Base-by-base conservation (phyloP, 306 rosid genomes). In the Macrotyloma uniflorum region DNA sequence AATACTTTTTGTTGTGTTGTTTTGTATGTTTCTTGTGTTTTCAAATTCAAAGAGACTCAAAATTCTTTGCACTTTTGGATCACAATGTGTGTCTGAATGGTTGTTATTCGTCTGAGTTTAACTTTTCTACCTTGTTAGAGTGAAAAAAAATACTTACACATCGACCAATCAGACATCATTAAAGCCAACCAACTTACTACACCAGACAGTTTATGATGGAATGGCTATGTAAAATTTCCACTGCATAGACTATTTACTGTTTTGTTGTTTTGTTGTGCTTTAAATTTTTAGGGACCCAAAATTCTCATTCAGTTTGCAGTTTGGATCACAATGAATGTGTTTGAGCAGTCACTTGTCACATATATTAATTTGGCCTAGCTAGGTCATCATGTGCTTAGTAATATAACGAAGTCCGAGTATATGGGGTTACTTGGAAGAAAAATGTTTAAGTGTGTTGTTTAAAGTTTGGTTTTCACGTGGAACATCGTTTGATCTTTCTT, bases 401-500 rank as follows among this genome's bases (percentile, higher is more conserved):
- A 61, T 79, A 55, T 76, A 53, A 14, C 46, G 14, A 8, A 22
- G 38, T 59, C 43, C 77, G 71, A 33, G 36, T 75, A 72, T 19
- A 22, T 47, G 19, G 4, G 70, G 46, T 46, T 84, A 80, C 80
- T 70, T 57, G 65, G 62, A 55, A 55, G 22, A 65, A 5, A 20
- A 20, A 63, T 8, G 26, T 30, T 67, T 58, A 3, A 23, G 18
- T 30, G 61, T 49, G 59, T 20, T 14, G 55, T 33, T 15, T 70
- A 70, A 85, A 75, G 78, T 75, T 11, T 55, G 43, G 66, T 35
- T 67, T 47, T 71, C 87, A 83, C 85, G 72, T 74, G 86, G 35
- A 46, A 64, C 80, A 65, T 10, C 28, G 1, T 85, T 63, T 70
- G n/a, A 79, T 54, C 9, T 53, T 63, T 74, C 53, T 47, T 66